Conservation (phyloP, 495 filamentous ascomycete species). For the Aspergillus indologenus region DNA sequence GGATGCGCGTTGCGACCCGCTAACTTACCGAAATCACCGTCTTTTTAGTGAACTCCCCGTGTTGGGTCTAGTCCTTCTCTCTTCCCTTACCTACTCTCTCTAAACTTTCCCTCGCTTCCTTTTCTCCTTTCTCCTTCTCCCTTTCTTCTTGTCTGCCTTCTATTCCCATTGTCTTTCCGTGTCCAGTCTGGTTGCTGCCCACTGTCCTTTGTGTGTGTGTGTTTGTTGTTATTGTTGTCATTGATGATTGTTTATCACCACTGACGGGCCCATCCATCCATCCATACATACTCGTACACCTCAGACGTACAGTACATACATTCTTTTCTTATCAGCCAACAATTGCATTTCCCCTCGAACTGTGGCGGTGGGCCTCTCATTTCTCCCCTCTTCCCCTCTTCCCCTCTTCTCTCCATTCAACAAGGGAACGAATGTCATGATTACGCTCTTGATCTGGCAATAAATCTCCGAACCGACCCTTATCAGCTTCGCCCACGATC, state of each 20-base stretch:
- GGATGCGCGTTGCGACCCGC: slow-evolving; percentile 23
- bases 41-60: neutral
- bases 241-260: neutral
- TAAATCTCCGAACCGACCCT: slow-evolving; percentile 12
- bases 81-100: neutral
- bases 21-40: neutral
- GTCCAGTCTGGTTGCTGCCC: neutral
- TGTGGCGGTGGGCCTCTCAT: neutral
- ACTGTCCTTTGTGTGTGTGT: slow-evolving; percentile 1
- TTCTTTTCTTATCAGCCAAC: slow-evolving; percentile 2
- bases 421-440: slow-evolving; percentile 13
- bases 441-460: neutral
- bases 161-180: slow-evolving; percentile 2
- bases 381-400: slow-evolving; percentile 2
- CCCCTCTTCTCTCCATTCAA: slow-evolving; percentile 4
- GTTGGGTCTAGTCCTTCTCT: neutral
- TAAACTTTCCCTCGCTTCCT: slow-evolving; percentile 6
- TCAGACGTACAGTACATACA: neutral
- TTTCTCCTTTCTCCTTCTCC: slow-evolving; percentile 8
- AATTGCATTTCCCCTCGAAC: neutral
- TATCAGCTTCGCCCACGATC: slow-evolving; percentile 13
- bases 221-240: neutral
- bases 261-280: neutral
- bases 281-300: neutral
- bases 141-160: slow-evolving; percentile 2